Base-by-base conservation (phyloP, 2,329 filamentous ascomycete species). In the Aspergillus terreus region DNA sequence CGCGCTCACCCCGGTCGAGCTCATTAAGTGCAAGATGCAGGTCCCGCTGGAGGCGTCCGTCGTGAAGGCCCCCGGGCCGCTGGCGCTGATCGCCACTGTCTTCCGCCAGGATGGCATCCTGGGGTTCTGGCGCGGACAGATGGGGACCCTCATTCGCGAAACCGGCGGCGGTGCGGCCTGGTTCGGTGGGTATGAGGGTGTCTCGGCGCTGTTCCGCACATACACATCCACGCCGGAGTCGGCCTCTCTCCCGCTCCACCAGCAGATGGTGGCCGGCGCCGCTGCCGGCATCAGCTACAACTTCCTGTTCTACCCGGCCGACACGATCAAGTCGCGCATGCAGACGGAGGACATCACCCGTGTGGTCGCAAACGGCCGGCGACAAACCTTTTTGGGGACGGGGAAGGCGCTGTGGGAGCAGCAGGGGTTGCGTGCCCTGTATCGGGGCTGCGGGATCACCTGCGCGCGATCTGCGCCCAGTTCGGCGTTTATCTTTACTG, bases 21-120 rank as follows among this genome's bases (percentile, higher is more conserved):
- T 99, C 47, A 88, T 99, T 68, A 99, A 99, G 75, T 99, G 94
- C 81, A 95, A 94, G 73, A 95, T 99, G 75, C 94, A 99, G 71
- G 92, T 92, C 1, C 90, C 81, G 14, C 50, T 74, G 4, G 68
- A 67, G 21, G 65, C 64, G 2, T 70, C 70, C 3, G 61, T 57
- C 10, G 47, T 57, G 11, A 76, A 75, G 11, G 73, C 80, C 3
- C 79, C 88, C 4, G 81, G 82, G 1, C 86, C 91, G 0, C 66
- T 89, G 11, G 73, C 82, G 4, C 84, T 96, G 40, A 87, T 97
- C 41, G 78, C 80, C 23, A 84, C 91, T 25, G 83, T 97, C 7
- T 95, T 90, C 65, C 85, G 84, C 7, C 85, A 91, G 60, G 85
- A 96, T 58, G 94, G 94, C 1, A 52, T 97, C 6, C 73, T 78